Evolutionary conservation across 176 grass and related monocot genomes (phyloP), one percentile per base, ranked within the genome.

Genomic region (Juncus inflexus): DNA sequence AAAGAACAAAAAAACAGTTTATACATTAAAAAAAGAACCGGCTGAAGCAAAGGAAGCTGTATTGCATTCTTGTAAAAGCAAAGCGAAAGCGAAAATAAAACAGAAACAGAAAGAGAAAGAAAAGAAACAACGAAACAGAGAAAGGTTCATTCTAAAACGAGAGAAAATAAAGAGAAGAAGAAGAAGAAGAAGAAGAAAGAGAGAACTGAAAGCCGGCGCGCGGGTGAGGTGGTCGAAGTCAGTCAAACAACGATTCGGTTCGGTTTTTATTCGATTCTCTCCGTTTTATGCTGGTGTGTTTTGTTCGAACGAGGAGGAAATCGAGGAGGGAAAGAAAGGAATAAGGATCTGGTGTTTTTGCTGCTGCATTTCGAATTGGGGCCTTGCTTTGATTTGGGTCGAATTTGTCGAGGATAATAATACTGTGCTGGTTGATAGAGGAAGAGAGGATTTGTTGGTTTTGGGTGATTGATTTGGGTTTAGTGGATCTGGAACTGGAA

Each of bases 31-130:
- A 28, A 28, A 28, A 28, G 19, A 28, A 28, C 19, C 19, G 19
- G 19, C 19, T 28, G 19, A 28, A 28, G 19, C 19, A 28, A 28
- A 28, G 19, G 19, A 28, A 28, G 19, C 19, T 28, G 19, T 28
- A 28, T 28, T 72, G 7, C 37, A 47, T 64, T 64, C 59, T 49
- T 63, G 49, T 64, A 66, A 64, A 79, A 72, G 67, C 16, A 58
- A 79, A 64, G 66, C 40, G 67, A 72, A 50, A 65, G 66, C 58
- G 66, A 39, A 78, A 69, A 69, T 42, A 28, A 55, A 55, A 56
- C 47, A 55, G 64, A 49, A 77, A 50, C 60, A 40, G 19, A 66
- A 63, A 66, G 74, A 58, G 38, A 65, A 37, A 50, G 8, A 54
- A 63, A 51, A 38, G 16, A 50, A 62, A 70, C 9, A 39, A 1